A percentile compares a stretch with the other conserved stretches of the same genome.
Conservation (phyloP, 192 early-diverging fungal genomes). For the Linnemannia zychae region DNA sequence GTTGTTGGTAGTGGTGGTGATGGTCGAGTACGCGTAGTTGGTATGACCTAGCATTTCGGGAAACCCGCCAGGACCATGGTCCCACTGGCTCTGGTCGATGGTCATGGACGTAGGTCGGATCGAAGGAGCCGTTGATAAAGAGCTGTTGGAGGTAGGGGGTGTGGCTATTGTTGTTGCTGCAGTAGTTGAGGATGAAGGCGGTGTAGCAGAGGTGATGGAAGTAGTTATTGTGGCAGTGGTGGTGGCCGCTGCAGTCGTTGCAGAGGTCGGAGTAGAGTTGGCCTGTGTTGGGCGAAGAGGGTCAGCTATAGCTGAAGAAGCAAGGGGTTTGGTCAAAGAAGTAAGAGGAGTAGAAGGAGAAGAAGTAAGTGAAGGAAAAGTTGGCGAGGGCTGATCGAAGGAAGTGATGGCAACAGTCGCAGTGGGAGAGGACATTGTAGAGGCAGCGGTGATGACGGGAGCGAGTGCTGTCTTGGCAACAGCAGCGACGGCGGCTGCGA, state of each 20-base stretch:
- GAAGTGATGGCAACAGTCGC: not conserved
- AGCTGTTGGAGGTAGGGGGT: not conserved
- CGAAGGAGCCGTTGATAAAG: not conserved
- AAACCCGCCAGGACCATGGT: constrained; percentile 8
- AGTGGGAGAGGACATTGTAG: not conserved
- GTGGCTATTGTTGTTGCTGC: not conserved
- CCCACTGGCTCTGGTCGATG: constrained; percentile 1
- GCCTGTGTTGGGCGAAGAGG: not conserved
- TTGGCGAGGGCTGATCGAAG: constrained; percentile 5
- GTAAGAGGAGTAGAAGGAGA: not conserved
- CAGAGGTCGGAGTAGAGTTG: not conserved
- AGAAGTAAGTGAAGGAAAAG: not conserved
- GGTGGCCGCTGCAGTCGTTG: not conserved
- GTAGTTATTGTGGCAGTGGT: constrained; percentile 15
- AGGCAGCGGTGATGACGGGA: constrained; percentile 13
- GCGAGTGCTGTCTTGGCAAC: not conserved
- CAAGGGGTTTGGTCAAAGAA: not conserved
- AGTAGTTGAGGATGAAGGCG: not conserved
- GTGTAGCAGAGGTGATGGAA: not conserved
- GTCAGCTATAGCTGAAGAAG: not conserved
- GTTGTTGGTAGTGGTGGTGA: not conserved
- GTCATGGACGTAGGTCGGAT: constrained; percentile 11
- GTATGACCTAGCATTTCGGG: not conserved
- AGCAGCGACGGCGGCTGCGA: not conserved
- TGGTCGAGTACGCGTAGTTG: not conserved